Evolutionary conservation across 805 yeast genomes (phyloP), one percentile per base, ranked within the genome.

Genomic region (Clavispora vitiphila): DNA sequence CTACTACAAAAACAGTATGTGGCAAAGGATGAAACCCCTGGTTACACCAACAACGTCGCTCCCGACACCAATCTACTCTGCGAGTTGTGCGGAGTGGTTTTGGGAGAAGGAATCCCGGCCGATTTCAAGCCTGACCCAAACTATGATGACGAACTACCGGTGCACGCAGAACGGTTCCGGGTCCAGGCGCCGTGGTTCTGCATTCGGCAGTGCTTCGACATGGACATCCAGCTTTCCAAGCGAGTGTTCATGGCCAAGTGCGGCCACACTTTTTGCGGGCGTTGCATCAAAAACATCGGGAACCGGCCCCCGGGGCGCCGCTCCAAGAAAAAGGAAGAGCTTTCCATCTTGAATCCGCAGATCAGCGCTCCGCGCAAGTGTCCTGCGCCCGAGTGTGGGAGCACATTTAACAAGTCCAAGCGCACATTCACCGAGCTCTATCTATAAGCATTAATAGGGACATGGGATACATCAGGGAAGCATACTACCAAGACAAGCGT

Each of bases 201-300:
- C 27, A 50, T 69, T 12, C 56, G 61, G 12, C 62, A 65, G 21
- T 63, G 81, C n/a, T 72, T 81, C 0, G 70, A 67, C 9, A 64
- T 67, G 0, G 95, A 86, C 53, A 53, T 65, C 15, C 81, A 76
- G 41, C 63, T 85, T 25, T 82, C 90, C 0, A 78, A 71, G 52
- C 72, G 88, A 45, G 74, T 83, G 2, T 88, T 81, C 54, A 74
- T 86, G 0, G 61, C 65, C 10, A 64, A 61, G 30, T 88, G 96
- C 67, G 96, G 96, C 0, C 96, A 88, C 64, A 75, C 81, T 0
- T 88, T 78, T 58, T 88, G 96, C 61, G 96, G 96, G 1, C 62
- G 91, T 32, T 88, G 96, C 62, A 84, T 83, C 18, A 77, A 77
- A 49, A 75, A 80, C 51, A 78, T 83, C n/a, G 74, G 74, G 14